These are phyloP conservation scores for Pugionium dolabratum DNA, from an alignment of 345 rosid genomes.

Conservation along the genomic window DNA sequence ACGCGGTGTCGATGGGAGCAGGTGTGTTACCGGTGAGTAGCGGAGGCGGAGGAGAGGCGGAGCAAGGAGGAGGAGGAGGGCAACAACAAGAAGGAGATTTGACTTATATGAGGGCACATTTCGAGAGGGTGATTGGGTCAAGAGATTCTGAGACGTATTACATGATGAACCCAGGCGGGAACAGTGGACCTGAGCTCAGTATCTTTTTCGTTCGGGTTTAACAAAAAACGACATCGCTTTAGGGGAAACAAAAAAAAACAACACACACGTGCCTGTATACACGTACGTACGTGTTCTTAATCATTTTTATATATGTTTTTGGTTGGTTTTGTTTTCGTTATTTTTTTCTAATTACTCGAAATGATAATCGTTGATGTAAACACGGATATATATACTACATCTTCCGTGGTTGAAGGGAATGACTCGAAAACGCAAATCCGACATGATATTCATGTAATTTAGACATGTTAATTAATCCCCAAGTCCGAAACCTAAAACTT, in stretches of 20 bases:
- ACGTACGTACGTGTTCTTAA: not conserved
- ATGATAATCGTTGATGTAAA: constrained; percentile 26
- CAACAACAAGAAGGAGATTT: constrained; percentile 64
- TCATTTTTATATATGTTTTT: not conserved
- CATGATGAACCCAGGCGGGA: constrained; percentile 81
- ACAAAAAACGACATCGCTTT: constrained; percentile 13
- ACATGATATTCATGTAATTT: constrained; percentile 2
- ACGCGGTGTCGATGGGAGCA: constrained; percentile 77
- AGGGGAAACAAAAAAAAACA: not conserved
- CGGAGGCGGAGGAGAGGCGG: constrained; percentile 36
- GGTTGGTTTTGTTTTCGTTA: not conserved
- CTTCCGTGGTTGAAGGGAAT: constrained; percentile 8
- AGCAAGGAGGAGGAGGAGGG: constrained; percentile 41
- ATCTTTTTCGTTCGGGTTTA: constrained; percentile 43
- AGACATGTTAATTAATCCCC: too few species aligned
- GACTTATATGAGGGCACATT: constrained; percentile 75
- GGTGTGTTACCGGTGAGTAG: constrained; percentile 64
- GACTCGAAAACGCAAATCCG: not conserved
- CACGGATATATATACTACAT: constrained; percentile 23
- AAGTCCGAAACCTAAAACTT: too few species aligned
- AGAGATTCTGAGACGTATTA: constrained; percentile 87
- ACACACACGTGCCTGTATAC: not conserved
- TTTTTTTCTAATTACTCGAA: constrained; percentile 6
- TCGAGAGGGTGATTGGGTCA: constrained; percentile 76
- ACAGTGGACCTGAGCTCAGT: constrained; percentile 64